Evolutionary conservation across 306 rosid species (phyloP).

Genomic region (Begonia fuchsioides): DNA sequence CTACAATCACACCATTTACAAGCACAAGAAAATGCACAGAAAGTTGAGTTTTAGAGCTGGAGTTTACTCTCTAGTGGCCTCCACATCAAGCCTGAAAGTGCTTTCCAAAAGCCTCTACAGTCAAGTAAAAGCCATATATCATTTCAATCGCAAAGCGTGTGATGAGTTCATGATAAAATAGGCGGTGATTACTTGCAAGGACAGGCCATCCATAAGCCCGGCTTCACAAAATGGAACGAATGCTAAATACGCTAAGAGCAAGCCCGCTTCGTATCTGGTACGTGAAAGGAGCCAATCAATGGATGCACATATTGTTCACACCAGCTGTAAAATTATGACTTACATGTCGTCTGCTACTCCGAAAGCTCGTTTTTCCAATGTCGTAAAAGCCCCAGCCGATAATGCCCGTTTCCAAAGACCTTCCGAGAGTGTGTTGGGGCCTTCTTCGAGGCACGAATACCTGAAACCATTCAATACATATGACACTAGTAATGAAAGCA

Average conservation of each 20-base stretch:
- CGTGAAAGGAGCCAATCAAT: conserved; percentile 7
- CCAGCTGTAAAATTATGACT: conserved; percentile 14
- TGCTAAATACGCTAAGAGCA: conserved; percentile 75
- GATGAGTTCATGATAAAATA: neutral
- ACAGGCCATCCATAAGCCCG: conserved; percentile 67
- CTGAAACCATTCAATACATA: conserved; percentile 14
- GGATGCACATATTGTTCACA: conserved; percentile 6
- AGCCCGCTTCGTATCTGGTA: conserved; percentile 85
- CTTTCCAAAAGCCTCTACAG: conserved; percentile 85
- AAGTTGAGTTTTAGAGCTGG: neutral
- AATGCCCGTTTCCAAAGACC: conserved; percentile 89
- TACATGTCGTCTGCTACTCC: conserved; percentile 97
- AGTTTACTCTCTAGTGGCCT: conserved; percentile 70
- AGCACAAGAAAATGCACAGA: conserved; percentile 2
- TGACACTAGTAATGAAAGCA: too few relatives aligned
- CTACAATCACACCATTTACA: neutral
- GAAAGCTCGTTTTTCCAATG: conserved; percentile 75
- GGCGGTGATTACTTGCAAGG: conserved; percentile 64
- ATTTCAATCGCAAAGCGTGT: too few relatives aligned
- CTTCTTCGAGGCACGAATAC: conserved; percentile 40
- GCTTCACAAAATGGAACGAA: conserved; percentile 90
- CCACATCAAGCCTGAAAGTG: conserved; percentile 76
- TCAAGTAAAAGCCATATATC: conserved; percentile 3
- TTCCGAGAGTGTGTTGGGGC: conserved; percentile 41
- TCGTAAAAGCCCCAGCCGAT: conserved; percentile 62